phyloP scores from a whole-genome alignment of 305 asterid species.

The Ilex paraguariensis region DNA sequence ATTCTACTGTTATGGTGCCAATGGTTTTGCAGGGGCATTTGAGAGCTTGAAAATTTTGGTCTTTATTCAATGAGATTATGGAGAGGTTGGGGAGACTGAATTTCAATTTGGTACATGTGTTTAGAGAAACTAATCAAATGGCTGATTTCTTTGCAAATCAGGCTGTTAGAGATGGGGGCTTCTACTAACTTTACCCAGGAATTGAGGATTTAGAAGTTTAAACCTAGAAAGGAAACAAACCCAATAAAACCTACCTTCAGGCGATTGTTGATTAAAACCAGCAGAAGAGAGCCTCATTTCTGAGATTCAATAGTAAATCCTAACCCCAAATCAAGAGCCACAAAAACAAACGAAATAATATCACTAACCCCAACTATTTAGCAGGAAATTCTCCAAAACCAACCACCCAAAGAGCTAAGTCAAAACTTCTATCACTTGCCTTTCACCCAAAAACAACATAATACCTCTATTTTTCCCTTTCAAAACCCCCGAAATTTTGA shows the following conservation, averaged over 20 bases:
- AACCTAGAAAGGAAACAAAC: neutral
- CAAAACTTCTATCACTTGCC: neutral
- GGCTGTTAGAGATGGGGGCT: no score
- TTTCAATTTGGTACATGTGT: no score
- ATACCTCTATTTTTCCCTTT: slow-evolving; percentile 3
- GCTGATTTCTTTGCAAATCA: no score
- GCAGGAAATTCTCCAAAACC: neutral
- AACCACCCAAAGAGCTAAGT: neutral
- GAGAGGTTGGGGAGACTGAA: no score
- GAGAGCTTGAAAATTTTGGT: no score
- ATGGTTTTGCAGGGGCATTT: no score
- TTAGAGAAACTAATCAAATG: no score
- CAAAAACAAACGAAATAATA: slow-evolving; percentile 15
- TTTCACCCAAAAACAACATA: slow-evolving; percentile 1
- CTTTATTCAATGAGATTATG: no score
- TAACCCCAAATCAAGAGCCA: slow-evolving; percentile 17
- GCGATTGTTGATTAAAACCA: slow-evolving; percentile 46
- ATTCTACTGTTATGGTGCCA: no score
- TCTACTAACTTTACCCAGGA: no score
- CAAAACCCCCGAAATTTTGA: neutral
- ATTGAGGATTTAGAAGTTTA: neutral
- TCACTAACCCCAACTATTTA: neutral
- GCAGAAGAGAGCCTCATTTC: slow-evolving; percentile 51
- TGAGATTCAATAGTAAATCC: slow-evolving; percentile 12
- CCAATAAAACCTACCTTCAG: slow-evolving; percentile 41